Evolutionary conservation across 2,329 filamentous ascomycete genomes (phyloP).

Genomic region (Alternaria sp.): DNA sequence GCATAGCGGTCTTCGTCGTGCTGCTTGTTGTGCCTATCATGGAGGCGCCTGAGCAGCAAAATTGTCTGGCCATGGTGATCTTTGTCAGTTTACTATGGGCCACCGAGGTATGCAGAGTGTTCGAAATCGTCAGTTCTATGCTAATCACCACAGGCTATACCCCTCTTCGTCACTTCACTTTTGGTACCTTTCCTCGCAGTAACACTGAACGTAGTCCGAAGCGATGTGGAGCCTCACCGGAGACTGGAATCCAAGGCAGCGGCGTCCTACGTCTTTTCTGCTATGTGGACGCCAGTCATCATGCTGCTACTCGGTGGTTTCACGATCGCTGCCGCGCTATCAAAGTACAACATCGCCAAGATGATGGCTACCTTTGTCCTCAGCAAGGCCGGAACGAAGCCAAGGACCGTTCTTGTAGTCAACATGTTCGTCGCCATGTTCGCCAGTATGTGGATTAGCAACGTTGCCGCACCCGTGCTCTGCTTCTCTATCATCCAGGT

Average conservation of each 20-base stretch:
- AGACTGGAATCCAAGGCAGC: constrained; percentile 82
- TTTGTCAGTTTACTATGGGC: constrained; percentile 96
- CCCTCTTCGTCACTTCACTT: constrained; percentile 93
- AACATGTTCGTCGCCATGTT: constrained; percentile 99
- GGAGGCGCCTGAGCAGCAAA: constrained; percentile 88
- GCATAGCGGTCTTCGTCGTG: constrained; percentile 74
- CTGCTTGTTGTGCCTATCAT: constrained; percentile 82
- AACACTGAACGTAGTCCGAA: constrained; percentile 80
- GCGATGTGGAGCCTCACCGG: constrained; percentile 71
- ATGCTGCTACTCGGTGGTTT: constrained; percentile 97
- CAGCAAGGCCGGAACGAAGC: constrained; percentile 92
- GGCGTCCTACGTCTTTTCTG: constrained; percentile 82
- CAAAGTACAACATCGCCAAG: constrained; percentile 97
- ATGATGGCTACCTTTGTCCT: constrained; percentile 95
- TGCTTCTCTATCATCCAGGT: constrained; percentile 98
- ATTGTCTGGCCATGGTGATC: constrained; percentile 90
- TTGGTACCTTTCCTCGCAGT: constrained; percentile 94
- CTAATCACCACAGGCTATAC: constrained; percentile 73
- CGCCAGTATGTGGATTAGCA: constrained; percentile 98
- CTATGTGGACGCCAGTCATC: constrained; percentile 99
- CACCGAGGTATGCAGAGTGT: constrained; percentile 71
- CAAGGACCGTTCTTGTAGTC: constrained; percentile 86
- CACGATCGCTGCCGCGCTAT: constrained; percentile 90
- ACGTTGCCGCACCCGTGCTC: constrained; percentile 93
- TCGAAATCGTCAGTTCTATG: neutral